These are phyloP conservation scores for Podospora didyma DNA, from an alignment of 495 filamentous ascomycete genomes.

Conservation along the genomic window DNA sequence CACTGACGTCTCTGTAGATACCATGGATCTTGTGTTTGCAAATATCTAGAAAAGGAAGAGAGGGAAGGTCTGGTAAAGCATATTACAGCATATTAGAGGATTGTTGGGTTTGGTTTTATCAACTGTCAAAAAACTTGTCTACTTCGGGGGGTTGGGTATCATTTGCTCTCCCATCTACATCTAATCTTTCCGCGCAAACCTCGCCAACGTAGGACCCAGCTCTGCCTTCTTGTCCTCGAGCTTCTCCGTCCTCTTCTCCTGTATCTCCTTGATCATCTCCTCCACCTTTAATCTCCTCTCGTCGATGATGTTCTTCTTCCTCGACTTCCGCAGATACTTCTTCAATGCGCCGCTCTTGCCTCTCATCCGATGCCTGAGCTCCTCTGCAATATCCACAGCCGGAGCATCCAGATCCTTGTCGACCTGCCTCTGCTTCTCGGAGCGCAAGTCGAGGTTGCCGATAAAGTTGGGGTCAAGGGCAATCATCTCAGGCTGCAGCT, in stretches of 20 bases:
- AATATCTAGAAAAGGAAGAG: too few species aligned
- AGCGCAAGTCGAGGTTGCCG: conserved; percentile 76
- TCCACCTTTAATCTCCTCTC: conserved; percentile 66
- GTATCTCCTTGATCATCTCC: conserved; percentile 43
- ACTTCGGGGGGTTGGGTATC: conserved; percentile 22
- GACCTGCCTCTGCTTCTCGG: conserved; percentile 64
- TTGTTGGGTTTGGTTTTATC: not conserved
- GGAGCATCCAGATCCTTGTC: conserved; percentile 72
- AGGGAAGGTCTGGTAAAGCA: not conserved
- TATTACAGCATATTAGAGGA: not conserved
- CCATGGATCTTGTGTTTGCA: too few species aligned
- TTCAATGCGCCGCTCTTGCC: conserved; percentile 90
- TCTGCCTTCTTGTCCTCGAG: conserved; percentile 39
- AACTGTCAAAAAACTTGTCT: not conserved
- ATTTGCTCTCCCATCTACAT: conserved; percentile 11
- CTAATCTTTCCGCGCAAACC: conserved; percentile 47
- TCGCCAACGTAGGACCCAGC: conserved; percentile 41
- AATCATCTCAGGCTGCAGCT: conserved; percentile 96
- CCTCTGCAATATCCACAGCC: conserved; percentile 67
- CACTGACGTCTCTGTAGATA: too few species aligned
- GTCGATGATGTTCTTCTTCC: conserved; percentile 86
- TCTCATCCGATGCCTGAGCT: conserved; percentile 64
- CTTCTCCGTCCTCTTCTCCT: conserved; percentile 37
- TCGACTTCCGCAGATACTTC: conserved; percentile 86
- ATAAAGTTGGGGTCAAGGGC: conserved; percentile 86